These are phyloP conservation scores for Zalaria obscura DNA, from an alignment of 2,329 filamentous ascomycete genomes.

Conservation along the genomic window DNA sequence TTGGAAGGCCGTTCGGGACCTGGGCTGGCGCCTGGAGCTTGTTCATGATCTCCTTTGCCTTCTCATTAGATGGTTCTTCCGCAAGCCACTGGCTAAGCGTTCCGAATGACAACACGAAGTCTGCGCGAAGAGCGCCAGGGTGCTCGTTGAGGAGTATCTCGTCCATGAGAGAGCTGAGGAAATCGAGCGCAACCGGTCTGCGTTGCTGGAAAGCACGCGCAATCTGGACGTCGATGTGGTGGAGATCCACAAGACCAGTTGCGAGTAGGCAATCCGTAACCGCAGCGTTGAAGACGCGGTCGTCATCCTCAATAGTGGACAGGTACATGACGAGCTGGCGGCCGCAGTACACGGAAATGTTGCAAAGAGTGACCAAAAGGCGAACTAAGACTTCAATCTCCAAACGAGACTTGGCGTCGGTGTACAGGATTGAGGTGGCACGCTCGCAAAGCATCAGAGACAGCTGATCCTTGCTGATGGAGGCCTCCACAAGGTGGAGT, in stretches of 20 bases:
- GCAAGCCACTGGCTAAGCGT: conserved; percentile 68
- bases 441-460: conserved; percentile 40
- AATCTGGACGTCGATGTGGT: conserved; percentile 47
- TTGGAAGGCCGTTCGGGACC: conserved; percentile 41
- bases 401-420: conserved; percentile 37
- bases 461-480: conserved; percentile 41
- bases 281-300: conserved; percentile 47
- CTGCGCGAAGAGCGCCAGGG: conserved; percentile 65
- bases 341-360: conserved; percentile 42
- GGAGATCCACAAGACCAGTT: conserved; percentile 45
- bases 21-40: conserved; percentile 44
- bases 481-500: conserved; percentile 36
- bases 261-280: conserved; percentile 48
- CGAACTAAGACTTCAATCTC: conserved; percentile 51
- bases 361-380: conserved; percentile 46
- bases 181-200: conserved; percentile 59
- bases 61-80: conserved; percentile 52
- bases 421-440: conserved; percentile 33
- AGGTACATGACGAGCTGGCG: conserved; percentile 38
- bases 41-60: conserved; percentile 57
- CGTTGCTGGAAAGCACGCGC: conserved; percentile 58
- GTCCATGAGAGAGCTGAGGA: conserved; percentile 68
- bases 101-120: conserved; percentile 73
- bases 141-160: conserved; percentile 65
- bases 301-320: conserved; percentile 35